Evolutionary conservation across 2,329 filamentous ascomycete genomes (phyloP), one percentile per base, ranked within the genome.

Genomic region (Cordyceps fumosorosea): DNA sequence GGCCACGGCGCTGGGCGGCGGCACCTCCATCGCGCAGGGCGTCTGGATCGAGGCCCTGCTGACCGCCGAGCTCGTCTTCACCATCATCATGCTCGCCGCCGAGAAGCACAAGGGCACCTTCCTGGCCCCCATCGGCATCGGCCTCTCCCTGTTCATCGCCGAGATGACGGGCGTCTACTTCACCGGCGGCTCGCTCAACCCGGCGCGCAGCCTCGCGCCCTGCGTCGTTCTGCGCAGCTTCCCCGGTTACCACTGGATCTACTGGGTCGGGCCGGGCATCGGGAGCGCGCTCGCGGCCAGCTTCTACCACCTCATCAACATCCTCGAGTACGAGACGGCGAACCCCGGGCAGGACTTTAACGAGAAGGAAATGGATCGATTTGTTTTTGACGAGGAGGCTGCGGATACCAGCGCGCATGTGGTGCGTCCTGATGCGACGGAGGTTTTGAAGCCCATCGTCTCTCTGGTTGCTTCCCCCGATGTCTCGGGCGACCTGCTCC

Each of bases 31-130:
- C 3, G 76, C 73, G 2, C 78, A 80, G 65, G 80, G 79, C n/a
- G 70, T 81, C 24, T 76, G 81, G 62, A 79, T 82, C 45, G 79
- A 82, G 65, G 78, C 79, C 65, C 71, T 82, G 34, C 69, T 81
- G 18, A 81, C 79, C 3, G 75, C 77, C 12, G 76, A 81, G 64
- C 65, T 82, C 29, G 73, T 79, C 16, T 80, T 81, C 62, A 77
- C 78, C 12, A 79, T 81, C 59, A 79, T 81, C 64, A 80, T 81
- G 78, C 72, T 81, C n/a, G 79, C 79, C 24, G 78, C 78, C 29
- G 79, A 81, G 68, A 80, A 81, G 66, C 79, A 81, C 60, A 71
- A 72, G 5, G 78, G 73, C 0, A 81, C 78, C 0, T 80, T 79
- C 59, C 73, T 81, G 18, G 79, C 79, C 16, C 79, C 79, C 0